These are phyloP conservation scores for Russula virescens DNA, from an alignment of 768 basidiomycete species.

Conservation along the genomic window DNA sequence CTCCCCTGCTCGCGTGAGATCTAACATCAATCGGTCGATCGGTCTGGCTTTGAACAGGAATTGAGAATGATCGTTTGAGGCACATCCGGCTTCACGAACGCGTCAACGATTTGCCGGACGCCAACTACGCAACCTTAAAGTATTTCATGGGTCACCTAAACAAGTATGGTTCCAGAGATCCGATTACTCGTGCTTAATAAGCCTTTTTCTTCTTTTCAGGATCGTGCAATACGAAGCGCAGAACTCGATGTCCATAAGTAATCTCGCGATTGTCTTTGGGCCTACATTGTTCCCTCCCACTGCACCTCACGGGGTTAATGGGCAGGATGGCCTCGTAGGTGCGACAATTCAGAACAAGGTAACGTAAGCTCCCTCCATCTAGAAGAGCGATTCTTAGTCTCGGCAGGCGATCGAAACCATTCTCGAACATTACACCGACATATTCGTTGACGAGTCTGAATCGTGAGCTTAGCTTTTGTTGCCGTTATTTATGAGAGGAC, in stretches of 20 bases:
- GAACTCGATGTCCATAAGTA: constrained; percentile 91
- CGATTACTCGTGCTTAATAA: background rate
- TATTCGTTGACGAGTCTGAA: constrained; percentile 88
- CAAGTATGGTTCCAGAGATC: constrained; percentile 45
- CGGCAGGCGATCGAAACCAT: constrained; percentile 90
- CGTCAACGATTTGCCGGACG: constrained; percentile 95
- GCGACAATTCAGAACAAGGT: constrained; percentile 70
- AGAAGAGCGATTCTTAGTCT: background rate
- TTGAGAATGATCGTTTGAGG: constrained; percentile 90
- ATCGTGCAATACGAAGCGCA: constrained; percentile 66
- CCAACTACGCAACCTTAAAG: constrained; percentile 97
- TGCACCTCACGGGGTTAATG: constrained; percentile 38
- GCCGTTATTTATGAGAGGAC: constrained; percentile 20
- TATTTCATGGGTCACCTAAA: constrained; percentile 93
- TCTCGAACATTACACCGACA: constrained; percentile 88
- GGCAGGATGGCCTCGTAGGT: constrained; percentile 55
- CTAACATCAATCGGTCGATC: background rate
- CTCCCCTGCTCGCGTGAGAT: background rate
- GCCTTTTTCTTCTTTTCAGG: constrained; percentile 36
- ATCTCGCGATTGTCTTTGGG: constrained; percentile 94
- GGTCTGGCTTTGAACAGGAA: constrained; percentile 48
- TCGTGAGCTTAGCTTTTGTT: constrained; percentile 27
- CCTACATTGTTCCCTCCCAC: constrained; percentile 88
- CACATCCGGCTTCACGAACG: constrained; percentile 96
- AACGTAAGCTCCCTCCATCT: constrained; percentile 2